Evolutionary conservation across 2,329 filamentous ascomycete species (phyloP).

Genomic region (Pyricularia sp.): DNA sequence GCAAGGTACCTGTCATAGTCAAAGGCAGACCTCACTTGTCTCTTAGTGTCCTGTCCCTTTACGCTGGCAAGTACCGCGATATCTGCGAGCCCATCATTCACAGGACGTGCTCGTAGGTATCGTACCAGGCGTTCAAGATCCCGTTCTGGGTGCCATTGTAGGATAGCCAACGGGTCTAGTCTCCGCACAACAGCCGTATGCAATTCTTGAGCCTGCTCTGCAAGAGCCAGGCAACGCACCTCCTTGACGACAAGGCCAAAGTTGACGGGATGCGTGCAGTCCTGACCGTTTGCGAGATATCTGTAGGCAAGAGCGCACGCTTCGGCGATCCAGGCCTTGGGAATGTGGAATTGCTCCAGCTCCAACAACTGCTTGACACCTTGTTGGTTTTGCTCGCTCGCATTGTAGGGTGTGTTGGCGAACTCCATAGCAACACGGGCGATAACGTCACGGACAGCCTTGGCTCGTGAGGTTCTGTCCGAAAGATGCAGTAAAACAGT

Average conservation of each 20-base stretch:
- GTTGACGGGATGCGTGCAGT: conserved; percentile 1
- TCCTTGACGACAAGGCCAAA: conserved; percentile 1
- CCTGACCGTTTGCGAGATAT: not conserved
- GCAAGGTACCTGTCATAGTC: conserved; percentile 3
- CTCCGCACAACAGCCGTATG: not conserved
- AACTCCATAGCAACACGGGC: conserved; percentile 27
- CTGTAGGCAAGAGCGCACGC: conserved; percentile 1
- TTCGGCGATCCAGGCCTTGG: not conserved
- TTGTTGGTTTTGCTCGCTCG: not conserved
- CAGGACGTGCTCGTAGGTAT: conserved; percentile 1
- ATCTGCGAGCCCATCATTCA: conserved; percentile 1
- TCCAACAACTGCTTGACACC: conserved; percentile 2
- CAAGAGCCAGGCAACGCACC: not conserved
- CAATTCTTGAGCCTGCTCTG: conserved; percentile 1
- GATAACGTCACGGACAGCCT: conserved; percentile 59
- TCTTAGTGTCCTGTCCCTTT: not conserved
- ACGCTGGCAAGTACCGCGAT: not conserved
- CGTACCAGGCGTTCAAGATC: not conserved
- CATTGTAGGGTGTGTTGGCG: not conserved
- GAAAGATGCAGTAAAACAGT: conserved; percentile 72
- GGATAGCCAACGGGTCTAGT: not conserved
- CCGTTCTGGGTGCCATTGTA: not conserved
- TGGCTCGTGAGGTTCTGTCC: conserved; percentile 46
- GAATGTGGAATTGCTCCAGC: not conserved
- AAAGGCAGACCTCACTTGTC: not conserved